Percentiles rank a stretch among this genome's conserved stretches.
Evolutionary conservation across 257 asterid species (phyloP).

Genomic region (Nicotiana tabacum): DNA sequence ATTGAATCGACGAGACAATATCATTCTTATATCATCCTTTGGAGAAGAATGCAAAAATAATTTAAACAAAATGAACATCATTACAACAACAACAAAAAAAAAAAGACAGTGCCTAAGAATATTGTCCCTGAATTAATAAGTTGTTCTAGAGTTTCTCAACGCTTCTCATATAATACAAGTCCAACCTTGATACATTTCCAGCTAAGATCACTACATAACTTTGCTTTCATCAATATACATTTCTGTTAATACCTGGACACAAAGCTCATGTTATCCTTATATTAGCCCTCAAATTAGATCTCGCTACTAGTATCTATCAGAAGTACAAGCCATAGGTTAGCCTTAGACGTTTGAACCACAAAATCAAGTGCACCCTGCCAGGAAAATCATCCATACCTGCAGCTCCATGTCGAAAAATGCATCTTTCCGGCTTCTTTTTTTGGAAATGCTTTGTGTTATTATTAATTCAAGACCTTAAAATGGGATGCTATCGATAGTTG

Average conservation of each 20-base stretch:
- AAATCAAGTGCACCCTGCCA: conserved; percentile 8
- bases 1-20: too few species aligned
- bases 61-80: background rate
- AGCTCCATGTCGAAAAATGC: conserved; percentile 1
- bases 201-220: conserved; percentile 12
- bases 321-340: conserved; percentile 8
- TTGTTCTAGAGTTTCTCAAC: background rate
- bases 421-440: background rate
- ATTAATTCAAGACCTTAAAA: conserved; percentile 10
- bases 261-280: background rate
- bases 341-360: conserved; percentile 9
- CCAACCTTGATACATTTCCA: background rate
- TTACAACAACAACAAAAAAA: background rate
- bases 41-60: background rate
- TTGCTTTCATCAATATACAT: conserved; percentile 13
- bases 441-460: background rate
- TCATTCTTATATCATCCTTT: background rate
- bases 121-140: background rate
- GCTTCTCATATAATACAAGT: conserved; percentile 3
- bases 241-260: background rate
- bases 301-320: background rate
- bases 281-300: background rate
- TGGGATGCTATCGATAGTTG: conserved; percentile 21
- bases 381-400: background rate
- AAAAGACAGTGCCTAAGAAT: background rate